These are phyloP conservation scores for Tricholoma sp. DNA, from an alignment of 768 basidiomycete species.

Conservation along the genomic window DNA sequence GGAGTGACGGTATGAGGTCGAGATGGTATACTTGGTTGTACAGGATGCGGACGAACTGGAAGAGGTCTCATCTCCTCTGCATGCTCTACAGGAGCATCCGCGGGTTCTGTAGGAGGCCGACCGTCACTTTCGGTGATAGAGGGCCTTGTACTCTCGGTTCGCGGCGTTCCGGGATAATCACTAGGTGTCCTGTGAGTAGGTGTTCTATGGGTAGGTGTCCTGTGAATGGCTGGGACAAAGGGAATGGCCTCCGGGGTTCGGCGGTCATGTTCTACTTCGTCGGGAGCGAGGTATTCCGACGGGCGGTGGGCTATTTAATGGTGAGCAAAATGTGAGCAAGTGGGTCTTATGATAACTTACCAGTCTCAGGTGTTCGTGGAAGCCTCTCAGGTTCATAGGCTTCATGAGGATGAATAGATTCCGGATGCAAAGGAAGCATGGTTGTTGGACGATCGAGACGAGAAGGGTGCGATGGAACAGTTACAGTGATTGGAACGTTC, in stretches of 20 bases:
- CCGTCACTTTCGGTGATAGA: neutral
- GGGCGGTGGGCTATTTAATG: slow-evolving; percentile 1
- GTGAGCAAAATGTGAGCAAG: neutral
- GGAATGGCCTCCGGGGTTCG: slow-evolving; percentile 6
- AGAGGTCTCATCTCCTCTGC: slow-evolving; percentile 12
- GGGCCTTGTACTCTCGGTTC: neutral
- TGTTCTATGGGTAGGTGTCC: neutral
- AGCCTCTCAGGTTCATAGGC: slow-evolving; percentile 3
- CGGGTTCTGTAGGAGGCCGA: neutral
- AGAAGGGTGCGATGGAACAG: slow-evolving; percentile 12
- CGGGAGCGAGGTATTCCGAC: slow-evolving; percentile 7
- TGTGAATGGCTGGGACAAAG: slow-evolving; percentile 4
- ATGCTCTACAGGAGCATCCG: neutral
- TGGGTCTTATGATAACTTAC: slow-evolving; percentile 3
- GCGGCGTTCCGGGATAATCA: neutral
- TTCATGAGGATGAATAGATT: slow-evolving; percentile 3
- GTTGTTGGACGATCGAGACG: slow-evolving; percentile 11
- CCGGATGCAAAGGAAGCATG: slow-evolving; percentile 7
- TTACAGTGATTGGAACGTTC: slow-evolving; percentile 11
- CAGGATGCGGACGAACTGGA: slow-evolving; percentile 8
- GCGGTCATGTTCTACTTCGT: slow-evolving; percentile 4
- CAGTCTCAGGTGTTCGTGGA: slow-evolving; percentile 2
- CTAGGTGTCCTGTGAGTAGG: neutral
- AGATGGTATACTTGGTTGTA: slow-evolving; percentile 9
- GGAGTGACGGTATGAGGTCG: slow-evolving; percentile 32